phyloP scores from a whole-genome alignment of 495 filamentous ascomycete species.

The Daldinia concentrica region DNA sequence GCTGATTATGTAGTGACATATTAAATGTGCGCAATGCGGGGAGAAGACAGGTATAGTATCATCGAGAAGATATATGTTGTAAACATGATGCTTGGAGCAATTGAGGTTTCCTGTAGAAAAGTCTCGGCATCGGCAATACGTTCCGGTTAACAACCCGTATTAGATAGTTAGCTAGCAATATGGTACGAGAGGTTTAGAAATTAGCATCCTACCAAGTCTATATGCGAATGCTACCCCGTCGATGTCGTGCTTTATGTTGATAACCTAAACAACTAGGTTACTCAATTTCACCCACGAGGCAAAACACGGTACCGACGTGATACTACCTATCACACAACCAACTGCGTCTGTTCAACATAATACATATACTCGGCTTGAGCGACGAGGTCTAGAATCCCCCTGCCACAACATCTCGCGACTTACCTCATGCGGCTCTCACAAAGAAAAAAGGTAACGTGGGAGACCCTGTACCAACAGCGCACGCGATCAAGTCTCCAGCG shows the following conservation, averaged over 20 bases:
- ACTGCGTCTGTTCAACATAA: not conserved
- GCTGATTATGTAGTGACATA: slow-evolving; percentile 14
- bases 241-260: slow-evolving; percentile 35
- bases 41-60: slow-evolving; percentile 6
- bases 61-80: slow-evolving; percentile 1
- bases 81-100: not conserved
- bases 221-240: slow-evolving; percentile 27
- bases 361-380: not conserved
- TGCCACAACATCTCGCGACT: slow-evolving; percentile 5
- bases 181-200: not conserved
- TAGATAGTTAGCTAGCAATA: not conserved
- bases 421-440: slow-evolving; percentile 26
- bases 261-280: not conserved
- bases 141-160: slow-evolving; percentile 7
- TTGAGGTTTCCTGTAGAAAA: slow-evolving; percentile 1
- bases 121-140: slow-evolving; percentile 24
- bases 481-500: slow-evolving; percentile 8
- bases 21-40: slow-evolving; percentile 12
- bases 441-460: not conserved
- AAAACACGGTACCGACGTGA: not conserved
- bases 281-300: slow-evolving; percentile 18
- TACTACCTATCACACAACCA: not conserved
- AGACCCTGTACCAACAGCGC: not conserved
- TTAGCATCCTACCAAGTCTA: slow-evolving; percentile 17
- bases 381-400: not conserved